Evolutionary conservation across 1,284 basidiomycete species (phyloP), one percentile per base, ranked within the genome.

Genomic region (Pseudomicrostroma phylloplanum): DNA sequence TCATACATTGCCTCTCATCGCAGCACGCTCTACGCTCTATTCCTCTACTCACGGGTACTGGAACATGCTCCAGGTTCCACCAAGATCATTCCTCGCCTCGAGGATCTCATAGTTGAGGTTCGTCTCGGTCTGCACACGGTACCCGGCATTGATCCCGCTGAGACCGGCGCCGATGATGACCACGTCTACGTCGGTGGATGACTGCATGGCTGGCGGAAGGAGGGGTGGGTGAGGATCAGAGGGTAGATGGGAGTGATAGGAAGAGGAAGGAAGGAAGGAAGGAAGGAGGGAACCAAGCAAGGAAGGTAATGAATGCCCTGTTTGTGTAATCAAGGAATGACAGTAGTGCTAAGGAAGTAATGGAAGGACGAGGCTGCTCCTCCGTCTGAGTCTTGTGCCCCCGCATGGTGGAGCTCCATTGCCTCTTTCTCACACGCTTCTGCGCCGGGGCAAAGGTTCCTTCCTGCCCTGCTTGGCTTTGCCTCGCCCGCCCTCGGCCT

Each of bases 111-210:
- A 75, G 7, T 19, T 40, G 42, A 42, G 43, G 59, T 70, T 69
- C 42, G 69, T 73, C 57, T 68, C 63, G 23, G 67, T 70, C 25
- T 71, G 66, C 53, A 67, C 57, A 26, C 76, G 69, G 63, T 78
- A 78, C 21, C 70, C 71, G 54, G 73, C 72, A 60, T 77, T 77
- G 67, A 77, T 74, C 58, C 76, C 76, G 19, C 73, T 76, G 67
- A 77, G 69, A 63, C 75, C 75, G 46, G 74, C 72, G 48, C 75
- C 75, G 56, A 77, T 63, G 61, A 77, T 69, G 64, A 76, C 48
- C 12, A 77, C 67, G 57, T 72, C 70, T 60, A 66, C 40, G 56
- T 36, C 21, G 40, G 56, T 48, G 13, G 39, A 17, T n/a, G 54
- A 21, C 54, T 30, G 54, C 54, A 55, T 55, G 36, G 25, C 40